phyloP scores from a whole-genome alignment of 2,329 filamentous ascomycete genomes.

The Aspergillus chevalieri region DNA sequence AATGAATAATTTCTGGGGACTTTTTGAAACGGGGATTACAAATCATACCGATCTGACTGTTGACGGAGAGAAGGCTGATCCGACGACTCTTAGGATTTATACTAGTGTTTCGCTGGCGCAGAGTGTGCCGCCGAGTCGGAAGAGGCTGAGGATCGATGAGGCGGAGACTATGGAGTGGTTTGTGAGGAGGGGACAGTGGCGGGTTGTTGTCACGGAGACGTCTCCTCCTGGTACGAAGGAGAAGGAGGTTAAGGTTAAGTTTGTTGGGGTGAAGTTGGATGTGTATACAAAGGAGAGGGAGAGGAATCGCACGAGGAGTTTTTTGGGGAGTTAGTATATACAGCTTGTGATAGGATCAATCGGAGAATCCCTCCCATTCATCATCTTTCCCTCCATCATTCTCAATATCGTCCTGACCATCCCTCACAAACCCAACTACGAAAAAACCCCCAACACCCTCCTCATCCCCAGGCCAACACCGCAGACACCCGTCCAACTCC shows the following conservation, averaged over 20 bases:
- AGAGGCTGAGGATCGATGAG: too few species aligned
- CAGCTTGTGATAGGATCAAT: conserved; percentile 13
- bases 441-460: conserved; percentile 94
- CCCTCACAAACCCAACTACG: conserved; percentile 72
- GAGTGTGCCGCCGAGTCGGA: too few species aligned
- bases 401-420: conserved; percentile 14
- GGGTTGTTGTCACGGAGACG: conserved; percentile 13
- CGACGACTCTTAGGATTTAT: conserved; percentile 21
- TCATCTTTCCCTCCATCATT: conserved; percentile 27
- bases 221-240: too few species aligned
- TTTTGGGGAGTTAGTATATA: conserved; percentile 42
- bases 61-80: conserved; percentile 39
- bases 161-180: conserved; percentile 46
- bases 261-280: conserved; percentile 71
- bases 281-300: conserved; percentile 60
- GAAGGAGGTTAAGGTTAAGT: conserved; percentile 58
- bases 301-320: conserved; percentile 60
- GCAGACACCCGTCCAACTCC: conserved; percentile 64
- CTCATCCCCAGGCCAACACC: conserved; percentile 73
- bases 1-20: conserved; percentile 27
- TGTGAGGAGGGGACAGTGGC: conserved; percentile 65
- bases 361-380: conserved; percentile 42
- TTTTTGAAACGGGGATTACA: too few species aligned
- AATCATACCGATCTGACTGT: conserved; percentile 30
- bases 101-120: too few species aligned